Evolutionary conservation across 2,329 filamentous ascomycete species (phyloP).

Genomic region (Aspergillus hiratsukae): DNA sequence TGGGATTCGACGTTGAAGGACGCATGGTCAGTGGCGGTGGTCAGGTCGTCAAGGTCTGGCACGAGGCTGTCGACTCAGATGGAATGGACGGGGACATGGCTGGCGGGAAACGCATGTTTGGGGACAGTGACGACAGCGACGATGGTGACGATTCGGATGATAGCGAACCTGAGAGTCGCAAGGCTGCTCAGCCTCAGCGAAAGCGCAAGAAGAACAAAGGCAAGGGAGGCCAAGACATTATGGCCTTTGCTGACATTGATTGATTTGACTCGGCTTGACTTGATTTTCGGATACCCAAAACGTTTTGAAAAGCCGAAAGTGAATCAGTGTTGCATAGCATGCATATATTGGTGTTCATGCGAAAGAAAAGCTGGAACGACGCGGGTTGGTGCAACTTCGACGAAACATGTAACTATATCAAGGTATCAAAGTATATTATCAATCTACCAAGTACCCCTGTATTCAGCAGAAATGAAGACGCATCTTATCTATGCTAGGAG

Average conservation of each 20-base stretch:
- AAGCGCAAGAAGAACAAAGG: slow-evolving; percentile 44
- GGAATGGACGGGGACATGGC: slow-evolving; percentile 41
- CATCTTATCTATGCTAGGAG: not conserved
- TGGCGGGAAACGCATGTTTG: slow-evolving; percentile 31
- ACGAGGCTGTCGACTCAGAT: slow-evolving; percentile 58
- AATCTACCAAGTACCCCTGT: not conserved
- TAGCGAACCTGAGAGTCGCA: slow-evolving; percentile 44
- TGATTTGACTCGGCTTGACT: slow-evolving; percentile 8
- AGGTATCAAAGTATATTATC: not conserved
- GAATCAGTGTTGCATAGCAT: not conserved
- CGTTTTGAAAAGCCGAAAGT: not conserved
- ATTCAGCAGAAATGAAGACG: not conserved
- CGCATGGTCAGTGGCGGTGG: slow-evolving; percentile 89
- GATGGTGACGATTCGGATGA: slow-evolving; percentile 42
- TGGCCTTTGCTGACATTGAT: slow-evolving; percentile 42
- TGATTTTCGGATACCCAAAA: slow-evolving; percentile 10
- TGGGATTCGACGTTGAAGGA: slow-evolving; percentile 80
- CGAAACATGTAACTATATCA: not conserved
- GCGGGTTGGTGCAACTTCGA: not conserved
- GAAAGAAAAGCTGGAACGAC: not conserved
- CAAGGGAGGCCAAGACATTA: slow-evolving; percentile 39
- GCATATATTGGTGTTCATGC: slow-evolving; percentile 9
- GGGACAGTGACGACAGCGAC: slow-evolving; percentile 41
- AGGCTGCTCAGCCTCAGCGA: slow-evolving; percentile 43
- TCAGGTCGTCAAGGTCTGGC: slow-evolving; percentile 83